Base-by-base conservation (phyloP, 495 filamentous ascomycete species). In the Parachaetomium inaequale region DNA sequence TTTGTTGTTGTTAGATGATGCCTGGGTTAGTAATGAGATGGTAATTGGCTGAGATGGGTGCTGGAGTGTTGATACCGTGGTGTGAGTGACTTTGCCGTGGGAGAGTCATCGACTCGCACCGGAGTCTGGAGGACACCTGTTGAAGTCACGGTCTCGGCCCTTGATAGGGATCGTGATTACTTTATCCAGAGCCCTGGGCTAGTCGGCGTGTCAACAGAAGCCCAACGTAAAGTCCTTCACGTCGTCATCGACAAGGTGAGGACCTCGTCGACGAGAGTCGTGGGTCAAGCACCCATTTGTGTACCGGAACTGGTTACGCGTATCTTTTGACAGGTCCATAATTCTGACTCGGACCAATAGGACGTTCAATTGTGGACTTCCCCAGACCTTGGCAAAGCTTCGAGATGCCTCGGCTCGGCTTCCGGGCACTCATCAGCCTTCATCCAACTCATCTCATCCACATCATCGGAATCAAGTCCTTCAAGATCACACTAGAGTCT, bases 401-500 rank as follows among this genome's bases (percentile, higher is more conserved):
- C 38, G 25, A 60, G 46, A 31, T 60, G 47, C 58, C 58, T 60
- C 58, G 58, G 58, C 58, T 60, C 58, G 58, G 47, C 58, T 32
- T 40, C 26, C 46, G 57, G 8, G 31, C 32, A 14, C 17, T 40
- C 36, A 32, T 17, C 36, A 29, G 26, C 58, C 47, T 46, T 29
- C 17, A 26, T 25, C 38, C 15, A 45, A 32, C 31, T 38, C 29
- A 46, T n/a, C 34, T 43, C 40, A 19, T 1, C 50, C 51, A 54
- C 31, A 25, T 4, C 51, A 36, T 19, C 31, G 15, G 31, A 38
- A 23, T 14, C 8, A 11, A 54, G 15, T 6, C 25, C 15, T 32
- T 1, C 10, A 19, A 15, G 19, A 2, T 36, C 12, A 29, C 6
- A 28, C 46, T 15, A 26, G 5, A n/a, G n/a, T n/a, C n/a, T n/a